Evolutionary conservation across 345 rosid species (phyloP).

Genomic region (Raphanus sativus): DNA sequence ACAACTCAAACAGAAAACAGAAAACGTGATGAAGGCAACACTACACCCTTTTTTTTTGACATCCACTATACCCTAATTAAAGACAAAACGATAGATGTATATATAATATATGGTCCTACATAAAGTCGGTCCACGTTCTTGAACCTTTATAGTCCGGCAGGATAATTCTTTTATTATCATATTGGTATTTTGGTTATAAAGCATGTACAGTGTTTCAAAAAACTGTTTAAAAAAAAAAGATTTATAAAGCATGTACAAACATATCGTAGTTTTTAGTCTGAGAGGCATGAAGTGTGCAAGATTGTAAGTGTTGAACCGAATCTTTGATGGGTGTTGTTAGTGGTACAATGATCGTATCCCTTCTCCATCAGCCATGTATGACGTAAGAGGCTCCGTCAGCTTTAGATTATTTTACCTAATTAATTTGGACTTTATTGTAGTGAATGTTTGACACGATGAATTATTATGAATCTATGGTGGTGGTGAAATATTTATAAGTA

Average conservation of each 20-base stretch:
- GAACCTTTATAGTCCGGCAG: slow-evolving; percentile 2
- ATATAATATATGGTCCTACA: not conserved
- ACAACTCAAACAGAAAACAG: slow-evolving; percentile 18
- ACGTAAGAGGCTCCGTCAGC: not conserved
- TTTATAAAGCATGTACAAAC: slow-evolving; percentile 28
- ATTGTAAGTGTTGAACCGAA: not conserved
- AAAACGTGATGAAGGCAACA: slow-evolving; percentile 43
- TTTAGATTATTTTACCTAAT: not conserved
- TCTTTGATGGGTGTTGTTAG: not conserved
- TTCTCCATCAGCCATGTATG: not conserved
- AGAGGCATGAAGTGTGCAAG: not conserved
- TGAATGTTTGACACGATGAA: not conserved
- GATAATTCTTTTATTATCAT: slow-evolving; percentile 8
- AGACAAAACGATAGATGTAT: slow-evolving; percentile 6
- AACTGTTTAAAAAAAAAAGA: too few relatives aligned
- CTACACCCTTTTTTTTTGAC: too few relatives aligned
- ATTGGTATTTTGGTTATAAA: not conserved
- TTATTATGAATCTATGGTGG: not conserved
- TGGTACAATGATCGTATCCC: not conserved
- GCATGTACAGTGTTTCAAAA: too few relatives aligned
- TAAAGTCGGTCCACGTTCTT: not conserved
- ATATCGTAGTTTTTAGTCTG: not conserved
- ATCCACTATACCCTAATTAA: too few relatives aligned
- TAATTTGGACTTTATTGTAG: not conserved
- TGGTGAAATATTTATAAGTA: not conserved